Percentiles rank a stretch among this genome's conserved stretches.
These are phyloP conservation scores for Debaryomyces prosopidis DNA, from an alignment of 805 yeast genomes.

Conservation along the genomic window DNA sequence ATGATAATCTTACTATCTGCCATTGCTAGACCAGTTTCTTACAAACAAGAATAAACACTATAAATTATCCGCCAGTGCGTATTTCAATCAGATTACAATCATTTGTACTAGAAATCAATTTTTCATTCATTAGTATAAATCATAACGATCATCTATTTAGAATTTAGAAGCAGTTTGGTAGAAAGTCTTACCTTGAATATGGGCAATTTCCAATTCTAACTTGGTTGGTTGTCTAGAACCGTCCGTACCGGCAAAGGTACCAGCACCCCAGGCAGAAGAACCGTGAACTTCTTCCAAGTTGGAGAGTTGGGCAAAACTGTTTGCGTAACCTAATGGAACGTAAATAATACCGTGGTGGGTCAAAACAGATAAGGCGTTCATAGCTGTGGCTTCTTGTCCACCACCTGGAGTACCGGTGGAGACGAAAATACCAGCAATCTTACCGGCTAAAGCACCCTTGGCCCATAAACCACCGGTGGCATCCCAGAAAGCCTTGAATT, in stretches of 20 bases:
- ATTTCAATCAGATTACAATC: neutral
- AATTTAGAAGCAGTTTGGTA: constrained; percentile 28
- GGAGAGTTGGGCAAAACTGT: constrained; percentile 53
- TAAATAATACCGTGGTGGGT: constrained; percentile 81
- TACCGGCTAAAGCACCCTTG: constrained; percentile 67
- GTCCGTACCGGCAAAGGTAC: constrained; percentile 72
- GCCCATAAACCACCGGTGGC: constrained; percentile 82
- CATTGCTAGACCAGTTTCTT: neutral
- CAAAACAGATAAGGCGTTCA: constrained; percentile 61
- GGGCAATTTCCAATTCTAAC: constrained; percentile 63
- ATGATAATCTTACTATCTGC: neutral
- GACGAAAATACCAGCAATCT: constrained; percentile 71
- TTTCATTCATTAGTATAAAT: neutral
- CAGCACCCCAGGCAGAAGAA: constrained; percentile 87
- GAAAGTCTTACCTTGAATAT: constrained; percentile 68
- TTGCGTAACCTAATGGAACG: constrained; percentile 76
- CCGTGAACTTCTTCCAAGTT: constrained; percentile 71
- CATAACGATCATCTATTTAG: constrained; percentile 2
- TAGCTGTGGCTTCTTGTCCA: constrained; percentile 75
- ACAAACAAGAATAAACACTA: neutral
- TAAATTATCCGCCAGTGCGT: neutral
- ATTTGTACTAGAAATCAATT: neutral
- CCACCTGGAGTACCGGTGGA: constrained; percentile 79
- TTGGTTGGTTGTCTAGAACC: constrained; percentile 71
- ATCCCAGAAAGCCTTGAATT: constrained; percentile 76